Evolutionary conservation across 495 filamentous ascomycete species (phyloP).

Genomic region (Penicillium soppii): DNA sequence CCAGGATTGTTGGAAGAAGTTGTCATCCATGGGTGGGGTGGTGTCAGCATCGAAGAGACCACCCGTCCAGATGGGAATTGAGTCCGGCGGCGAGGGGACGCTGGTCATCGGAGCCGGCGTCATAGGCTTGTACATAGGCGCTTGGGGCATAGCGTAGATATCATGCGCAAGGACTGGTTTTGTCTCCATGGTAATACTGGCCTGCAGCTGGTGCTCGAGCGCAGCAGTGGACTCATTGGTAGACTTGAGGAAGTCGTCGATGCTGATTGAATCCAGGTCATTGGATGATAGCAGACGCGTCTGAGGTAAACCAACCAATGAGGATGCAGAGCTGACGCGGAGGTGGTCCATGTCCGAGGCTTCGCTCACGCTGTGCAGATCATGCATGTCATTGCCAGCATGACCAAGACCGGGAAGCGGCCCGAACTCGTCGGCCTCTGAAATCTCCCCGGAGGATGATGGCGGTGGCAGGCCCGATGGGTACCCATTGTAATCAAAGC

Average conservation of each 20-base stretch:
- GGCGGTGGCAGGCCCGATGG: conserved; percentile 52
- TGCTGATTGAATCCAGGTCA: conserved; percentile 59
- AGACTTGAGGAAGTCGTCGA: conserved; percentile 61
- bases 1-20: conserved; percentile 38
- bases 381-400: conserved; percentile 36
- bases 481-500: conserved; percentile 61
- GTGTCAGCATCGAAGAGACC: conserved; percentile 35
- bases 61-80: conserved; percentile 39
- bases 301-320: conserved; percentile 52
- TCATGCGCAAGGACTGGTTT: conserved; percentile 38
- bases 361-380: conserved; percentile 53
- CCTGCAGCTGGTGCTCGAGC: conserved; percentile 48
- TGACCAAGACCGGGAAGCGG: conserved; percentile 37
- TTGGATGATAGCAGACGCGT: conserved; percentile 50
- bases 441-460: conserved; percentile 74
- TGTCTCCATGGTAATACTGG: conserved; percentile 40
- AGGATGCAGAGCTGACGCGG: conserved; percentile 52
- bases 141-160: conserved; percentile 33
- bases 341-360: conserved; percentile 55
- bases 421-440: conserved; percentile 68
- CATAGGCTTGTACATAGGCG: conserved; percentile 26
- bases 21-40: conserved; percentile 34
- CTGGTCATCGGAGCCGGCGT: conserved; percentile 13
- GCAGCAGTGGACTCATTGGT: conserved; percentile 48
- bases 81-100: conserved; percentile 27